A percentile compares a stretch with the other conserved stretches of the same genome.
Evolutionary conservation across 495 filamentous ascomycete genomes (phyloP).

Genomic region (Podospora didyma): DNA sequence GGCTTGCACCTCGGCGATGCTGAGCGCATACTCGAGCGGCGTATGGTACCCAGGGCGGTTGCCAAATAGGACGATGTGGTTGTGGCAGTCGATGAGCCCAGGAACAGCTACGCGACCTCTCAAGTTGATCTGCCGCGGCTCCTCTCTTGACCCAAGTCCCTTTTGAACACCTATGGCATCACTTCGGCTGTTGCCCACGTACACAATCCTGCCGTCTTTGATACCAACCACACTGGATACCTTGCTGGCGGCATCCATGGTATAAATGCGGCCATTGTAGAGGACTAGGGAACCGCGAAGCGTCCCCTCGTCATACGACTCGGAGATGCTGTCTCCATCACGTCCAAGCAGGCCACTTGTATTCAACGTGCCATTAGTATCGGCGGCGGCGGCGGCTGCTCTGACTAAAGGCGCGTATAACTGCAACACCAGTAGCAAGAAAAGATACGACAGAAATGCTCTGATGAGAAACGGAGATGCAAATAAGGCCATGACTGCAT

Average conservation of each 20-base stretch:
- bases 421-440: no score
- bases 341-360: not conserved
- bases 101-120: slow-evolving; percentile 16
- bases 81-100: slow-evolving; percentile 25
- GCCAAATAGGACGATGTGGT: slow-evolving; percentile 24
- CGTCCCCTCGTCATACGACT: slow-evolving; percentile 10
- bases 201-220: slow-evolving; percentile 18
- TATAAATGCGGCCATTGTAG: slow-evolving; percentile 22
- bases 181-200: slow-evolving; percentile 18
- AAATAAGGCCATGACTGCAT: no score
- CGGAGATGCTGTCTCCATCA: not conserved
- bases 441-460: no score
- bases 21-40: slow-evolving; percentile 20
- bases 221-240: slow-evolving; percentile 20
- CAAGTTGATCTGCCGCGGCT: slow-evolving; percentile 12
- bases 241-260: slow-evolving; percentile 12
- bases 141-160: not conserved
- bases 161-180: slow-evolving; percentile 5
- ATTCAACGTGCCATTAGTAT: not conserved
- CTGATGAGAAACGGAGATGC: no score
- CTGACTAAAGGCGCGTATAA: no score
- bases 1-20: slow-evolving; percentile 15
- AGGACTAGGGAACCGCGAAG: slow-evolving; percentile 17
- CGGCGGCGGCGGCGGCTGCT: no score
- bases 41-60: slow-evolving; percentile 25